Base-by-base conservation (phyloP, 345 rosid species). In the Aquilaria malaccensis region DNA sequence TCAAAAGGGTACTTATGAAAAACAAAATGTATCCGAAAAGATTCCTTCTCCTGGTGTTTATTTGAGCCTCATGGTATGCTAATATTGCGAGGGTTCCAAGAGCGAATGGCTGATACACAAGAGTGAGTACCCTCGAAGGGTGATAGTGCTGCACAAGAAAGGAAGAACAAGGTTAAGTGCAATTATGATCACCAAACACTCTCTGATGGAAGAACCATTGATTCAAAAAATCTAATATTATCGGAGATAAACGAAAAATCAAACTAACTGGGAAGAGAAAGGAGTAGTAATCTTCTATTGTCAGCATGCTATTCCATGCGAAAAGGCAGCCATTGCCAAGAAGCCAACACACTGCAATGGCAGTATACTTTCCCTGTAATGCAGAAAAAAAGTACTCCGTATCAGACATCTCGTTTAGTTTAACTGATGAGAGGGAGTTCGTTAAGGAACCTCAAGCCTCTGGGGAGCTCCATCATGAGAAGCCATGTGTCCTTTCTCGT, bases 281-380 rank as follows among this genome's bases (percentile, higher is more conserved):
- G 15, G 7, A 65, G 45, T 89, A 85, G 65, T 92, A 86, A 66
- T 92, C 97, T 65, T 72, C 80, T 30, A 89, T 85, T 43, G 86
- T 89, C 53, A 92, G 63, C 93, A 87, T 83, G 66, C 95, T 85
- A 69, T 89, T 85, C 93, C 98, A 89, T 22, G 98, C 65, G 62
- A 89, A 69, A 33, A 92, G 91, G 70, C 83, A 81, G n/a, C 97
- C 97, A 45, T 76, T 50, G 41, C 97, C 98, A 0, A 92, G 88
- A 64, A 87, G 70, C 83, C 91, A 89, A 72, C 97, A 87, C n/a
- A 85, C 81, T 13, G 64, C 51, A 57, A 82, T 66, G 13, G 97
- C 97, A n/a, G 65, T 58, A 70, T 58, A 70, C 72, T 79, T 92
- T 2, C 97, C 98, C 97, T 89, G 62, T 54, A 58, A 7, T 29